A percentile compares a stretch with the other conserved stretches of the same genome.
Conservation (phyloP, 176 grass and related monocot species). For the Musa troglodytarum region DNA sequence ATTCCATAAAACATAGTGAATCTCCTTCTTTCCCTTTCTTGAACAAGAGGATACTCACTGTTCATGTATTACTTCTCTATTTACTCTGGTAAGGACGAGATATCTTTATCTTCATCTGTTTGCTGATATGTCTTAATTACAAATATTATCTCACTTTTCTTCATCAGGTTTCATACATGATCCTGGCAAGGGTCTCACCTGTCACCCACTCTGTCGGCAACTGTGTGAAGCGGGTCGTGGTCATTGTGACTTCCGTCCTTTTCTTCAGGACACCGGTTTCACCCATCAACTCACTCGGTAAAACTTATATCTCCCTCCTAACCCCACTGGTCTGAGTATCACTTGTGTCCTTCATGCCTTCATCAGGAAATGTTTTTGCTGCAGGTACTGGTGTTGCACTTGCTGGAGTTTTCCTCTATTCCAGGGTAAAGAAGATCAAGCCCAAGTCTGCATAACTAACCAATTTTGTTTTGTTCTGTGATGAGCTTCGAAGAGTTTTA, state of each 20-base stretch:
- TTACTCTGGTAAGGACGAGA: too few relatives aligned
- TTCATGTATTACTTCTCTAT: too few relatives aligned
- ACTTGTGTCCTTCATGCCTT: too few relatives aligned
- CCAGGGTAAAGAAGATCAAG: conserved; percentile 77
- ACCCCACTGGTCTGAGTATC: too few relatives aligned
- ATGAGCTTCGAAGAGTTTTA: too few relatives aligned
- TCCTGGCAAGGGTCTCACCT: conserved; percentile 70
- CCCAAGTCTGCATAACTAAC: conserved; percentile 47
- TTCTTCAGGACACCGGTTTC: conserved; percentile 92
- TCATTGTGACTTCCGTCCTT: conserved; percentile 78
- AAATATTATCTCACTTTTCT: background rate
- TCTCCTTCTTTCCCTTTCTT: too few relatives aligned
- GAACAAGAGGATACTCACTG: too few relatives aligned
- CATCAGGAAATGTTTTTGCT: background rate
- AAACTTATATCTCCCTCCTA: background rate
- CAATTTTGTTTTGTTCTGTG: background rate
- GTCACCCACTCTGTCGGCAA: conserved; percentile 86
- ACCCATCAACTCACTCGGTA: conserved; percentile 69
- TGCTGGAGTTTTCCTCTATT: conserved; percentile 81
- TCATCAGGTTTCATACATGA: conserved; percentile 80
- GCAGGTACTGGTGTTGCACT: conserved; percentile 70
- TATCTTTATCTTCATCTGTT: background rate
- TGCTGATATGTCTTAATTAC: background rate
- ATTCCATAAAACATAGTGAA: too few relatives aligned
- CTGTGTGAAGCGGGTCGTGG: conserved; percentile 77